Evolutionary conservation across 495 filamentous ascomycete species (phyloP).

Genomic region (Neurospora sp.): DNA sequence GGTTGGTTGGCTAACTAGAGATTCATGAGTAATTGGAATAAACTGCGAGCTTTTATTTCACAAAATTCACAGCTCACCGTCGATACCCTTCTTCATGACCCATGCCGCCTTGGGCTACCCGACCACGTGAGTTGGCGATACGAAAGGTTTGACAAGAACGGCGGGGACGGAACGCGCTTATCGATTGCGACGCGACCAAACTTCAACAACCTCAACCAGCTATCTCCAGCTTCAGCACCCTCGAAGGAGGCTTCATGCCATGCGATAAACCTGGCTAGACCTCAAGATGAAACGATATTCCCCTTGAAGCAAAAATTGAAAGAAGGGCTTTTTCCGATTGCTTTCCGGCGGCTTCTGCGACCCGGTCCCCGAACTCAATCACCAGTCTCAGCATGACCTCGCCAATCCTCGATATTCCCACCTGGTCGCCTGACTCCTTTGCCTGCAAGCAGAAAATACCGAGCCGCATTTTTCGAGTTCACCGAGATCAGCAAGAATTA

Average conservation of each 20-base stretch:
- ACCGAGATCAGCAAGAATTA: slow-evolving; percentile 49
- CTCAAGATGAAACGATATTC: neutral
- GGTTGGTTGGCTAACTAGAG: too few relatives aligned
- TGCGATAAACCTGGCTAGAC: neutral
- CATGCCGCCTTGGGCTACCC: neutral
- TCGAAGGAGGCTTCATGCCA: neutral
- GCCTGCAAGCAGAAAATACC: neutral
- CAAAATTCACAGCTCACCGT: neutral
- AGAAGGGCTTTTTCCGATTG: neutral
- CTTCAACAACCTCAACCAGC: neutral
- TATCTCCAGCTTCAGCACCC: neutral
- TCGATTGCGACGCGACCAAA: neutral
- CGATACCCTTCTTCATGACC: neutral
- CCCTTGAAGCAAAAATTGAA: neutral
- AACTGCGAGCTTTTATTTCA: too few relatives aligned
- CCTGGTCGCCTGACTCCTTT: slow-evolving; percentile 3
- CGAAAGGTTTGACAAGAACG: neutral
- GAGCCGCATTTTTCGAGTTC: slow-evolving; percentile 30
- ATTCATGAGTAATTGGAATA: too few relatives aligned
- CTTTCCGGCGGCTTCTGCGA: neutral
- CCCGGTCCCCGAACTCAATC: neutral
- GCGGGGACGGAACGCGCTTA: neutral
- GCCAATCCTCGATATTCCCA: neutral
- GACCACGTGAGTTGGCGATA: neutral
- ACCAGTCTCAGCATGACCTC: neutral